Conservation (phyloP, 345 rosid species). For the Xanthoceras sorbifolium region DNA sequence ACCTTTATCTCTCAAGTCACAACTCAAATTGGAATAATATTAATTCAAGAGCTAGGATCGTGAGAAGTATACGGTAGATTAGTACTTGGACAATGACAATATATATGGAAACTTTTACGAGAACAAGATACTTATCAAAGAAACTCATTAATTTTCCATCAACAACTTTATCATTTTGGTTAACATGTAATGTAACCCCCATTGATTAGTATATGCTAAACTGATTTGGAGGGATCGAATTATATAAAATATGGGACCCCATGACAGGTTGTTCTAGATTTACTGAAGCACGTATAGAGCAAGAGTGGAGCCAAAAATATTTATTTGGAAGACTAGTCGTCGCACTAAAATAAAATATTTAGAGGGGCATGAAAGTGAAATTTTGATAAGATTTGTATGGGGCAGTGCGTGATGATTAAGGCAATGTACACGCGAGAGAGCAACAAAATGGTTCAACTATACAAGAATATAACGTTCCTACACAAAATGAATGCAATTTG, state of each 20-base stretch:
- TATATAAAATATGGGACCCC: background rate
- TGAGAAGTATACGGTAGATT: background rate
- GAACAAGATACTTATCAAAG: no score
- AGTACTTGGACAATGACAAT: background rate
- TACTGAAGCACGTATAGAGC: no score
- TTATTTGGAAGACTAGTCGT: no score
- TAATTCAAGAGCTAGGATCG: background rate
- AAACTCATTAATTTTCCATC: background rate
- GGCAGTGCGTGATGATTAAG: no score
- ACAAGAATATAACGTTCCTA: constrained; percentile 8
- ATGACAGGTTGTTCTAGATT: background rate
- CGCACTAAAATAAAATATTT: no score
- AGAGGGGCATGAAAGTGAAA: no score
- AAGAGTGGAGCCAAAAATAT: no score
- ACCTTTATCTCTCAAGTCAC: constrained; percentile 4
- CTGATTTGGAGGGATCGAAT: background rate
- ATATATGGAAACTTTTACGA: no score
- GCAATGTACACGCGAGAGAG: constrained; percentile 21
- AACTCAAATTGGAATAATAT: background rate
- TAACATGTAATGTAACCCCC: no score
- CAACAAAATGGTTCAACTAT: background rate
- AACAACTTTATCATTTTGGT: background rate
- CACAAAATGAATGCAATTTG: background rate
- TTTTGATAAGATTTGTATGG: no score
- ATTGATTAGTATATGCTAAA: no score